A percentile compares a stretch with the other conserved stretches of the same genome.
phyloP scores from a whole-genome alignment of 2,329 filamentous ascomycete species.

The Claviceps cyperi region DNA sequence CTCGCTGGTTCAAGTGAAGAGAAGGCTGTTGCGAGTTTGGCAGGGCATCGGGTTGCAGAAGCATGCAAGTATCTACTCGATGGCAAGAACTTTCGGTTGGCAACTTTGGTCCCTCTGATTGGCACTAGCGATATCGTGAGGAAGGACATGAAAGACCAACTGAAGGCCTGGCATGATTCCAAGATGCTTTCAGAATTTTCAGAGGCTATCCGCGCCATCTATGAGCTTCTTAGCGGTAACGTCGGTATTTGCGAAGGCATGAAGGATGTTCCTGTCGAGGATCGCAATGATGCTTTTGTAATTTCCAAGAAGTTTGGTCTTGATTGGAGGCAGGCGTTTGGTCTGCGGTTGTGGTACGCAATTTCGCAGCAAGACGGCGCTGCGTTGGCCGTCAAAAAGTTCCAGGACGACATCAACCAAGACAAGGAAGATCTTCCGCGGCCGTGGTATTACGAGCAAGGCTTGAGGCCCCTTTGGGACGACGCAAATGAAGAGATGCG shows the following conservation, averaged over 20 bases:
- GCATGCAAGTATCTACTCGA: conserved; percentile 69
- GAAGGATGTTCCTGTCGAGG: conserved; percentile 57
- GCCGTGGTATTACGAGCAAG: conserved; percentile 55
- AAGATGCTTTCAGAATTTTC: conserved; percentile 80
- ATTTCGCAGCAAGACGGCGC: conserved; percentile 54
- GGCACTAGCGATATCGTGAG: conserved; percentile 56
- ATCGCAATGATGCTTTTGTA: conserved; percentile 64
- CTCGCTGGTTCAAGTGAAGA: conserved; percentile 57
- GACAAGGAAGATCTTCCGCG: conserved; percentile 57
- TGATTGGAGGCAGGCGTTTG: conserved; percentile 90
- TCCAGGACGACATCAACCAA: conserved; percentile 56
- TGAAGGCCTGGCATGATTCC: conserved; percentile 70
- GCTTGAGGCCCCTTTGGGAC: conserved; percentile 43
- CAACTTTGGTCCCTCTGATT: conserved; percentile 70
- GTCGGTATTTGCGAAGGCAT: conserved; percentile 72
- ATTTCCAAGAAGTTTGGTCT: conserved; percentile 74
- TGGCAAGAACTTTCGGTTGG: conserved; percentile 68
- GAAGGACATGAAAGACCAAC: conserved; percentile 63
- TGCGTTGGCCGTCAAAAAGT: conserved; percentile 56
- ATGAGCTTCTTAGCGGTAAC: conserved; percentile 79
- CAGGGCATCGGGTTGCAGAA: conserved; percentile 63
- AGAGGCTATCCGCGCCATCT: conserved; percentile 70
- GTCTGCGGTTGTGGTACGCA: conserved; percentile 79
- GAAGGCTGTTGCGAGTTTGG: conserved; percentile 67
- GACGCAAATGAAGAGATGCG: conserved; percentile 42